Evolutionary conservation across 306 rosid species (phyloP), one percentile per base, ranked within the genome.

Genomic region (Prunus padus): DNA sequence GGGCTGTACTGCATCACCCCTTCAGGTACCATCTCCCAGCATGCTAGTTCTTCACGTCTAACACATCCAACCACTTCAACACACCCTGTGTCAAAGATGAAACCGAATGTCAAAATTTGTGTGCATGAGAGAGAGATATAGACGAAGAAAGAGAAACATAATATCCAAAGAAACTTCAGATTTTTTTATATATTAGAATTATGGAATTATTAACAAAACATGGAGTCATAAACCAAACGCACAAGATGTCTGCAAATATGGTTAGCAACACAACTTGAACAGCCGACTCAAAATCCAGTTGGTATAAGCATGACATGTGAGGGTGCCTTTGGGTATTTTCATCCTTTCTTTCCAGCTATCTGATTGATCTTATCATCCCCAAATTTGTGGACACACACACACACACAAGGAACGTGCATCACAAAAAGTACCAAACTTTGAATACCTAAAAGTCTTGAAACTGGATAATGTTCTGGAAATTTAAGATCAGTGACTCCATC

Each of bases 61-160:
- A 95, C 81, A 84, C 99, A 95, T 60, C 97, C 99, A 75, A 86
- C 97, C 18, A 90, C 93, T 81, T 95, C 96, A 45, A 95, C 89
- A 57, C 91, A 92, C 11, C 97, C 97, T 95, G 73, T 30, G 56
- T 70, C 61, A 66, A 30, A 65, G 67, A 72, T 7, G 30, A 76
- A 54, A 73, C 13, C 82, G 67, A 68, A 72, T 70, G 70, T 65
- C 25, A 31, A 20, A 42, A 59, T 64, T 54, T 65, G 45, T 44
- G 5, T 25, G 18, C 3, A 25, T 18, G 7, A 25, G 60, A 37
- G 45, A 13, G 25, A 23, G 25, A 14, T 22, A 15, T 49, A 52
- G 37, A 55, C 9, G 26, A 12, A 45, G 11, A 50, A 4, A 23
- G 4, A 55, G 46, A 56, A 56, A 40, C 37, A 18, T 14, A 47